Base-by-base conservation (phyloP, 2,329 filamentous ascomycete species). In the Hypoxylon sp. region DNA sequence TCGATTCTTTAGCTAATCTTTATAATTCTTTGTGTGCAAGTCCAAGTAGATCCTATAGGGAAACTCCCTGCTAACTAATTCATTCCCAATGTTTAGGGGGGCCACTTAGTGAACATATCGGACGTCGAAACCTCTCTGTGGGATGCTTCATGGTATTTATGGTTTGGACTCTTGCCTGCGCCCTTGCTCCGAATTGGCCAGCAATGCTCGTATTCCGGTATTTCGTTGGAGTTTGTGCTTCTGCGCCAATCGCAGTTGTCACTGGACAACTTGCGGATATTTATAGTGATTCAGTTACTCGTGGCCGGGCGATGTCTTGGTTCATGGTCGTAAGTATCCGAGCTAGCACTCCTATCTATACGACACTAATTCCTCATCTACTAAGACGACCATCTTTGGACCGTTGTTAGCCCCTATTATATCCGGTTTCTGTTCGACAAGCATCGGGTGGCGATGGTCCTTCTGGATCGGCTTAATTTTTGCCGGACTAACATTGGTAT, bases 401-500 rank as follows among this genome's bases (percentile, higher is more conserved):
- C 91, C 90, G 0, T 83, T 92, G n/a, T 78, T 90, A 2, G 88
- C 89, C 0, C 91, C 91, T 2, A 86, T 91, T 14, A 83, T 91
- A 22, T 88, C 88, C 0, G 91, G 90, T 9, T 92, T 86, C 78
- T 85, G 87, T 42, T 82, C 87, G 0, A 76, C 82, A 1, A 83
- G 82, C 1, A 84, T 91, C 26, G 86, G 85, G 26, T 93, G 91
- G 91, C 84, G 88, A 46, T 93, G 91, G 91, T 80, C 86, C 1
- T 92, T 92, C 74, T 92, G 90, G 87, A 85, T 93, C 24, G 90
- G 83, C 13, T 82, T 92, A 14, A 91, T 94, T 17, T 83, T 92
- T 60, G 91, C 91, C 1, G 90, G 86, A 26, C 79, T 80, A 0
- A 90, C 89, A 1, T 84, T 90, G 78, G 77, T 89, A 2, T 81